Evolutionary conservation across 2,329 filamentous ascomycete genomes (phyloP).

Genomic region (Thelonectria olida): DNA sequence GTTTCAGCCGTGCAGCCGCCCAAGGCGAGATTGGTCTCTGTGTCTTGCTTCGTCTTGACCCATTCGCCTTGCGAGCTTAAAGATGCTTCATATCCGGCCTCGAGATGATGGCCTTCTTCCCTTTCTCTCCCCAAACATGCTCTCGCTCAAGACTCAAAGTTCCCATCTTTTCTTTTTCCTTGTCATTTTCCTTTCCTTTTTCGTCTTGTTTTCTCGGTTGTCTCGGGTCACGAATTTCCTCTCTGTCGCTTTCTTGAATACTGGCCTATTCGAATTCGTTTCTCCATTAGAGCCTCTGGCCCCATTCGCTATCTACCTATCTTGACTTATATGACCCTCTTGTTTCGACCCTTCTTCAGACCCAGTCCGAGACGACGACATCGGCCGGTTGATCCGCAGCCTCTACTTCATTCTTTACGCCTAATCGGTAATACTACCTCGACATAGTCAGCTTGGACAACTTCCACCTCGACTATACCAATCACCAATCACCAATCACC

Average conservation of each 20-base stretch:
- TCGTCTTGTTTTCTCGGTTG: constrained; percentile 40
- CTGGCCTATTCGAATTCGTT: constrained; percentile 27
- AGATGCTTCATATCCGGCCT: constrained; percentile 44
- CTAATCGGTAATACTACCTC: constrained; percentile 40
- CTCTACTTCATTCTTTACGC: constrained; percentile 28
- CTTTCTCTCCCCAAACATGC: constrained; percentile 39
- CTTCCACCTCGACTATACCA: constrained; percentile 19
- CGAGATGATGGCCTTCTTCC: constrained; percentile 30
- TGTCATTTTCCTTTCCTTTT: constrained; percentile 23
- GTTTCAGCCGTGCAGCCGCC: constrained; percentile 45
- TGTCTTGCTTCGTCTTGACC: constrained; percentile 25
- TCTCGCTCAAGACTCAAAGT: constrained; percentile 30
- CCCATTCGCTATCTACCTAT: constrained; percentile 21
- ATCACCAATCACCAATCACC: constrained; percentile 15
- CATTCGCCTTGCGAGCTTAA: constrained; percentile 41
- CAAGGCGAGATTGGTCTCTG: constrained; percentile 41
- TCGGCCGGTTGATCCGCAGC: constrained; percentile 40
- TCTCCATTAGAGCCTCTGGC: constrained; percentile 10
- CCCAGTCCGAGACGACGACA: constrained; percentile 23
- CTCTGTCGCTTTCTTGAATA: constrained; percentile 37
- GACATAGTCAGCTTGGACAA: constrained; percentile 22
- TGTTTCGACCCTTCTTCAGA: constrained; percentile 24
- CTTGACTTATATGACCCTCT: constrained; percentile 15
- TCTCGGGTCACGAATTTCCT: constrained; percentile 36
- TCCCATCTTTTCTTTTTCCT: constrained; percentile 28